phyloP scores from a whole-genome alignment of 257 asterid species.

The Przewalskia tangutica region DNA sequence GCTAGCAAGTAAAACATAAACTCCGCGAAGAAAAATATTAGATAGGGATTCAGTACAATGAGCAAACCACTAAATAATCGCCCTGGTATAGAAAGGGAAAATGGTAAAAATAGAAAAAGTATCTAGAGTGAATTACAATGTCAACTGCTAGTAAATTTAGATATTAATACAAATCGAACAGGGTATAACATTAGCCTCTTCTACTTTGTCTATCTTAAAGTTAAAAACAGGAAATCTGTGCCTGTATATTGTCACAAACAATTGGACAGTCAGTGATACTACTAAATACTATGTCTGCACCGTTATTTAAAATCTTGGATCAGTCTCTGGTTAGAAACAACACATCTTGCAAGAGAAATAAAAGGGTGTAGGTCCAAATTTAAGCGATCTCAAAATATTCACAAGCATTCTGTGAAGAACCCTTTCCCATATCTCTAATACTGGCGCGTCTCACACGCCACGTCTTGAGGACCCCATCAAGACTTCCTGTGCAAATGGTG shows the following conservation, averaged over 20 bases:
- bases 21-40: neutral
- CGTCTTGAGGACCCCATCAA: conserved; percentile 76
- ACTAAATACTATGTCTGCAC: neutral
- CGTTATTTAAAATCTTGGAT: neutral
- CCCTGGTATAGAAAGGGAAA: too few species aligned
- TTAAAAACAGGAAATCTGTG: neutral
- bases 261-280: neutral
- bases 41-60: neutral
- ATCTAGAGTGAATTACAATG: neutral
- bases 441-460: conserved; percentile 50
- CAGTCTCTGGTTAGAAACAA: neutral
- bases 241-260: neutral
- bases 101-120: neutral
- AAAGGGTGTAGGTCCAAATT: neutral
- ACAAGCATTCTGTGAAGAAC: conserved; percentile 22
- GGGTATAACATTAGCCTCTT: neutral
- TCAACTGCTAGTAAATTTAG: neutral
- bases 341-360: neutral
- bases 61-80: neutral
- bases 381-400: conserved; percentile 65
- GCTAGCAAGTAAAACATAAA: neutral
- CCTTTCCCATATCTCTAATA: conserved; percentile 5
- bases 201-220: neutral
- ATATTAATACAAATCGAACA: neutral
- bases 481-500: conserved; percentile 73